Conservation (phyloP, 148 eudicot genomes). For the Diospyros kaki region DNA sequence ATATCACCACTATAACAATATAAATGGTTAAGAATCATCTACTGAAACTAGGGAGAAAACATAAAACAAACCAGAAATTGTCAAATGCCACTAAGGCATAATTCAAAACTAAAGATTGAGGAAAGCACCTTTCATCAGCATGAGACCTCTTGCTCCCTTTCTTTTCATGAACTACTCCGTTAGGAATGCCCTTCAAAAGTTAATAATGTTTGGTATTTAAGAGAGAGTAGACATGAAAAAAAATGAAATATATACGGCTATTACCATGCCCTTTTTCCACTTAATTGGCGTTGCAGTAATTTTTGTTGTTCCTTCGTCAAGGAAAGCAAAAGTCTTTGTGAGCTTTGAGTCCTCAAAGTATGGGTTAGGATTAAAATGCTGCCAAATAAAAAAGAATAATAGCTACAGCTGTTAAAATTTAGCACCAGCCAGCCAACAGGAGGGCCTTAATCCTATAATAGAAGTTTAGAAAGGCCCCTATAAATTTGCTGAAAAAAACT, state of each 20-base stretch:
- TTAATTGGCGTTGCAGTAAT: constrained; percentile 67
- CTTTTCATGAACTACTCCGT: constrained; percentile 51
- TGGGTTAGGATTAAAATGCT: constrained; percentile 78
- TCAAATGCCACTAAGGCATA: no score
- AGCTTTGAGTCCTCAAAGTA: constrained; percentile 79
- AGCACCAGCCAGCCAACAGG: no score
- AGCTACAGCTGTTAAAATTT: not conserved
- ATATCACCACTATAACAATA: no score
- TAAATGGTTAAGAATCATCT: no score
- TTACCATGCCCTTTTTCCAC: constrained; percentile 90
- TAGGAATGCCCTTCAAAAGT: constrained; percentile 46
- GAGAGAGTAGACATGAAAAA: constrained; percentile 15
- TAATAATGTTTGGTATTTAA: not conserved
- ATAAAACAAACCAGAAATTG: no score
- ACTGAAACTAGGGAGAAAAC: no score
- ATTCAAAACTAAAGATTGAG: no score
- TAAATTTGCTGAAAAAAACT: not conserved
- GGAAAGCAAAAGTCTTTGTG: constrained; percentile 65
- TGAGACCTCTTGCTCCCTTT: constrained; percentile 70
- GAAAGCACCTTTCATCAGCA: constrained; percentile 61
- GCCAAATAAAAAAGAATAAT: constrained; percentile 4
- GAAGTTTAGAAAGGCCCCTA: no score
- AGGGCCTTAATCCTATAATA: no score
- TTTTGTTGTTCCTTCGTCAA: constrained; percentile 76
- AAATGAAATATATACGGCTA: not conserved